Evolutionary conservation across 306 rosid species (phyloP).

Genomic region (Bauhinia variegata): DNA sequence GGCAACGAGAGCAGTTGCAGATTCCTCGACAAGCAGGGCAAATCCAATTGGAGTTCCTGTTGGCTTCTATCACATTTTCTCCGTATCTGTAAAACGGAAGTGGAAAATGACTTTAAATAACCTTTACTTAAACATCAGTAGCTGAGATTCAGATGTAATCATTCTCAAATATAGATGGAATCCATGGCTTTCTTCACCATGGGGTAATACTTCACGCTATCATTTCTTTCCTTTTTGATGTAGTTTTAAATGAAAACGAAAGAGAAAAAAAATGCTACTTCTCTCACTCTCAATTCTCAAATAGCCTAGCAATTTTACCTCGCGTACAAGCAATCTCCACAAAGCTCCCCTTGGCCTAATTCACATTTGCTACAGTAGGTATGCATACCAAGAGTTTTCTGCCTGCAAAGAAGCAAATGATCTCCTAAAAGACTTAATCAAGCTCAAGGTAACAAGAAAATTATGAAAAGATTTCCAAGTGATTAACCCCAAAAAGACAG

Average conservation of each 20-base stretch:
- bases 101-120: constrained; percentile 5
- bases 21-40: constrained; percentile 77
- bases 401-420: constrained; percentile 55
- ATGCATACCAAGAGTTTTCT: constrained; percentile 57
- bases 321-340: constrained; percentile 88
- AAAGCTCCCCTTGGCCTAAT: constrained; percentile 60
- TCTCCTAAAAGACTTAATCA: constrained; percentile 10
- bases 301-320: constrained; percentile 53
- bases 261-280: background rate
- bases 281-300: constrained; percentile 26
- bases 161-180: constrained; percentile 17
- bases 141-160: constrained; percentile 7
- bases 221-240: constrained; percentile 16
- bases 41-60: constrained; percentile 51
- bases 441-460: constrained; percentile 26
- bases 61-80: constrained; percentile 67
- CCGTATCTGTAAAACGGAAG: constrained; percentile 56
- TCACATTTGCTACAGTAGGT: constrained; percentile 67
- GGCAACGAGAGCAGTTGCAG: constrained; percentile 77
- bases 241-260: background rate
- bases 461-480: background rate
- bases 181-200: background rate
- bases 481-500: constrained; percentile 1
- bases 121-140: constrained; percentile 1
- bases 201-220: background rate